These are phyloP conservation scores for Sechiopsis laciniata DNA, from an alignment of 306 rosid species.

Conservation along the genomic window DNA sequence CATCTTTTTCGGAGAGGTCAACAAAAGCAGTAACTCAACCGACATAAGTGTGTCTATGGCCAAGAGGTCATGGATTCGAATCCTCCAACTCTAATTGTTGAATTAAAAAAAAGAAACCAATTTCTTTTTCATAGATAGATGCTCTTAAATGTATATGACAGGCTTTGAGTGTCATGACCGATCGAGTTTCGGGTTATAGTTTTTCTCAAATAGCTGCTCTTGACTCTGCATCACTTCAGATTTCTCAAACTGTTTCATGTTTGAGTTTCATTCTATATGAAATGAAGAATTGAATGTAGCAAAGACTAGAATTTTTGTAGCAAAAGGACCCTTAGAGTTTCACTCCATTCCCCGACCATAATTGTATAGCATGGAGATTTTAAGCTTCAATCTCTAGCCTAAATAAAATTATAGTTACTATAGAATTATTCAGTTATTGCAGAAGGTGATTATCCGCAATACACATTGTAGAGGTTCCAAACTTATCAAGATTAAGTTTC, in stretches of 20 bases:
- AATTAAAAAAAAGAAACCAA: no score
- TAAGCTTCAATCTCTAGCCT: not conserved
- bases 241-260: not conserved
- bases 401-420: no score
- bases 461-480: not conserved
- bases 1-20: not conserved
- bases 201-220: slow-evolving; percentile 11
- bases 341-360: not conserved
- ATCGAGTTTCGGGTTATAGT: not conserved
- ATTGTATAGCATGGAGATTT: not conserved
- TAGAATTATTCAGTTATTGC: slow-evolving; percentile 1
- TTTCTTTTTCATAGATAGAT: not conserved
- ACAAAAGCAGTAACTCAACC: no score
- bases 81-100: no score
- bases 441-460: not conserved
- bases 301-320: not conserved
- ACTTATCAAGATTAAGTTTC: not conserved
- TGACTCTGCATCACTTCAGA: not conserved
- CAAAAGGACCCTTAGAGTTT: not conserved
- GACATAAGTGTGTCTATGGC: no score
- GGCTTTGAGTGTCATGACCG: not conserved
- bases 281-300: not conserved
- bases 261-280: not conserved
- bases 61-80: no score
- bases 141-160: not conserved